Evolutionary conservation across 2,329 filamentous ascomycete genomes (phyloP).

Genomic region (Arthrobotrys entomopaga): DNA sequence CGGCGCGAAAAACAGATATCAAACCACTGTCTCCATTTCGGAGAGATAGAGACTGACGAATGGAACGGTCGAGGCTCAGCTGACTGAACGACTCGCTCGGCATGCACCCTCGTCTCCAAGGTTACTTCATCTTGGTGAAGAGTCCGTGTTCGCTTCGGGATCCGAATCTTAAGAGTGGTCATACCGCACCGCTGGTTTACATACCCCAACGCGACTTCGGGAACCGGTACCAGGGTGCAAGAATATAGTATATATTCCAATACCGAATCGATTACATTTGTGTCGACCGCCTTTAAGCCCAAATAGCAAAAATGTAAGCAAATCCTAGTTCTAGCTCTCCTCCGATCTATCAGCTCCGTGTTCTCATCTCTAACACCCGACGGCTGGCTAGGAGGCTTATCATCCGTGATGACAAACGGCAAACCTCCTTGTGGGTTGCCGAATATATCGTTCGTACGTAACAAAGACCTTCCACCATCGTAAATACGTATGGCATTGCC

Average conservation of each 20-base stretch:
- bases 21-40: slow-evolving; percentile 19
- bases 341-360: background rate
- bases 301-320: slow-evolving; percentile 30
- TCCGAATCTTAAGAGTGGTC: slow-evolving; percentile 16
- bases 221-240: slow-evolving; percentile 15
- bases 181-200: background rate
- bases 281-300: background rate
- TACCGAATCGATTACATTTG: background rate
- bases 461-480: background rate
- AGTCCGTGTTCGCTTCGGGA: slow-evolving; percentile 5
- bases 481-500: background rate
- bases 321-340: background rate
- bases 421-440: slow-evolving; percentile 54
- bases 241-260: too few relatives aligned
- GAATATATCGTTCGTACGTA: slow-evolving; percentile 53
- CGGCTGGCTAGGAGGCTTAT: slow-evolving; percentile 43
- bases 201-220: background rate
- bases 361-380: slow-evolving; percentile 9
- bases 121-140: background rate
- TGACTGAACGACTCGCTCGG: slow-evolving; percentile 1
- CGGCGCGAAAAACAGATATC: slow-evolving; percentile 9
- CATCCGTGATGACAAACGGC: slow-evolving; percentile 40
- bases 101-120: slow-evolving; percentile 12
- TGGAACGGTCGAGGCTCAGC: slow-evolving; percentile 24
- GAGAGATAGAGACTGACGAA: slow-evolving; percentile 1